Evolutionary conservation across 495 filamentous ascomycete species (phyloP), one percentile per base, ranked within the genome.

Genomic region (Margaritispora aquatica): DNA sequence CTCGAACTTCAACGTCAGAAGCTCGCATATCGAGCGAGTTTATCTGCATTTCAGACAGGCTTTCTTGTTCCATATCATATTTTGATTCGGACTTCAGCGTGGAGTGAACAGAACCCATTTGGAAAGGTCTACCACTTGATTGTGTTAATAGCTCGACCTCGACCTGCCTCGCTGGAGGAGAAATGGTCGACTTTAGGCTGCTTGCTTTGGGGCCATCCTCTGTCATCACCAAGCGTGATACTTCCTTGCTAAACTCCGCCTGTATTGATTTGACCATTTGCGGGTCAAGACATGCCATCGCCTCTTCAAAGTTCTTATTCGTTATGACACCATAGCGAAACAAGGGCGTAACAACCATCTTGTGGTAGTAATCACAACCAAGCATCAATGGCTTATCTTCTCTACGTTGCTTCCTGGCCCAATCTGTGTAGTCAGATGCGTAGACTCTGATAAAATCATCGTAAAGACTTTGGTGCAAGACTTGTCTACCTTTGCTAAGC

Each of bases 401-500:
- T 2, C 20, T 22, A 5, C 55, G 56, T 1, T 65, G 22, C 0
- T 60, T 0, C 61, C 50, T 15, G n/a, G 26, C 24, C 51, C 81
- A 80, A 0, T 65, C 55, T 0, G 74, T 26, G 54, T 75, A 82
- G 1, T 74, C 72, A 1, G 66, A 58, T n/a, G 70, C 68, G 60
- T 75, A 77, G 2, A 75, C 73, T 15, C 77, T 71, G 54, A 90
- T 75, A 63, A 88, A 88, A 57, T 91, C 87, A 66, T 91, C 88
- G 69, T 83, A 90, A 0, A 87, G 59, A 38, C 74, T 81, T 22
- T 74, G 75, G 31, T 75, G 72, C 22, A 75, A 58, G 24, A 85
- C 56, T 19, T 69, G 36, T 7, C 69, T 76, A 11, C 66, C 57
- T 22, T 69, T 64, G 15, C 74, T 66, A 20, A 86, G 72, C 22